A percentile compares a stretch with the other conserved stretches of the same genome.
phyloP scores from a whole-genome alignment of 2,329 filamentous ascomycete genomes.

The Rhynchosporium agropyri region DNA sequence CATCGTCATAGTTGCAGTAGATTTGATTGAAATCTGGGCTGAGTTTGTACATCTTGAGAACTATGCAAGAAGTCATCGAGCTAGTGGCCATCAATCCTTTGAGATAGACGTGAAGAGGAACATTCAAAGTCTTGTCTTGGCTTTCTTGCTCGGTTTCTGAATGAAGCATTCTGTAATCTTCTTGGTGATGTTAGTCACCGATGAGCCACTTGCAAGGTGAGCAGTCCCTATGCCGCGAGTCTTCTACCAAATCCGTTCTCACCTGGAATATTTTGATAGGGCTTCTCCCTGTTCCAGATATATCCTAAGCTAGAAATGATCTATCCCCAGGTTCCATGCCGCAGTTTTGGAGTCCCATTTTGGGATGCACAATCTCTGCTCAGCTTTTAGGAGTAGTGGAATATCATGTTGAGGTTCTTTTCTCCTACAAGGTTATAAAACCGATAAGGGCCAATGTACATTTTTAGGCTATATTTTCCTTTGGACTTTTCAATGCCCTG shows the following conservation, averaged over 20 bases:
- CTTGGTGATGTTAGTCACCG: slow-evolving; percentile 24
- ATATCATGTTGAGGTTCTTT: slow-evolving; percentile 29
- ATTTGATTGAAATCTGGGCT: slow-evolving; percentile 23
- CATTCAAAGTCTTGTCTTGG: slow-evolving; percentile 11
- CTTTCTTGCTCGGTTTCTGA: slow-evolving; percentile 16
- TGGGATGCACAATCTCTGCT: slow-evolving; percentile 22
- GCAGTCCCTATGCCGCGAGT: slow-evolving; percentile 23
- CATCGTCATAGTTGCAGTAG: slow-evolving; percentile 28
- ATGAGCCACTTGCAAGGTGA: slow-evolving; percentile 11
- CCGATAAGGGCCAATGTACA: slow-evolving; percentile 22
- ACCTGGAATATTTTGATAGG: slow-evolving; percentile 22
- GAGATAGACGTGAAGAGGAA: slow-evolving; percentile 21
- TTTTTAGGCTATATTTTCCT: slow-evolving; percentile 19
- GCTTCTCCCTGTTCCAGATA: slow-evolving; percentile 19
- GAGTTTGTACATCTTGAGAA: slow-evolving; percentile 22
- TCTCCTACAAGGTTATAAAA: slow-evolving; percentile 26
- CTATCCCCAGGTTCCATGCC: slow-evolving; percentile 24
- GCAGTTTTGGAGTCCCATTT: slow-evolving; percentile 23
- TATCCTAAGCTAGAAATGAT: slow-evolving; percentile 19
- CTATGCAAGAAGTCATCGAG: slow-evolving; percentile 23
- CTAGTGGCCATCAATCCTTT: slow-evolving; percentile 26
- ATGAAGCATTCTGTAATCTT: slow-evolving; percentile 24
- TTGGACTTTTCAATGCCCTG: neutral
- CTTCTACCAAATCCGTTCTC: slow-evolving; percentile 27
- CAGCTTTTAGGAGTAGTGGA: slow-evolving; percentile 25